phyloP scores from a whole-genome alignment of 257 asterid genomes.

The Lycium ferocissimum region DNA sequence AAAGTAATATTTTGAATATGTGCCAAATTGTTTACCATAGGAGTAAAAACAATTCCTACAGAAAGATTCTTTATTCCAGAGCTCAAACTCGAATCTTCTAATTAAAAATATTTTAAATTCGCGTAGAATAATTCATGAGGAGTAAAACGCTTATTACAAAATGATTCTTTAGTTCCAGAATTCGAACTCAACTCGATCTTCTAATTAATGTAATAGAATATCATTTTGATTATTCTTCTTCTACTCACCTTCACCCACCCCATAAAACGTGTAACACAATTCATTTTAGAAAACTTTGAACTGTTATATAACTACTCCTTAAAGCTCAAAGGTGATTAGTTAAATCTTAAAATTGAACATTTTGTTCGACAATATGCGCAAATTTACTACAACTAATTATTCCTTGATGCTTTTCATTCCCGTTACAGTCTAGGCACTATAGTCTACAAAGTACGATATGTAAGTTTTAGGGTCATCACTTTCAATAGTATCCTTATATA shows the following conservation, averaged over 20 bases:
- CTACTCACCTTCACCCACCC: conserved; percentile 41
- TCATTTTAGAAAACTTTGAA: background rate
- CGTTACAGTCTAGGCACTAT: too few species aligned
- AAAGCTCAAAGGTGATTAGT: background rate
- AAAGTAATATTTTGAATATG: too few species aligned
- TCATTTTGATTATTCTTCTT: conserved; percentile 42
- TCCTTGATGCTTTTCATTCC: too few species aligned
- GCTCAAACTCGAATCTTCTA: background rate
- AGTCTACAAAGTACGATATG: too few species aligned
- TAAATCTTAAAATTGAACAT: background rate
- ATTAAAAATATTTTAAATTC: background rate
- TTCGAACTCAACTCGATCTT: too few species aligned
- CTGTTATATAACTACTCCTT: background rate
- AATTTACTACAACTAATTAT: too few species aligned
- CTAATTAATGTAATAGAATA: background rate
- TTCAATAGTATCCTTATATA: too few species aligned
- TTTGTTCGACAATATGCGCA: background rate
- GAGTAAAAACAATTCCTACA: too few species aligned
- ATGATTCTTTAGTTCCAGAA: background rate
- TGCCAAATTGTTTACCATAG: too few species aligned
- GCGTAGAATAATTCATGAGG: background rate
- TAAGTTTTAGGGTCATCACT: too few species aligned
- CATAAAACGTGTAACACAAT: conserved; percentile 27
- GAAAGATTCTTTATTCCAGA: too few species aligned
- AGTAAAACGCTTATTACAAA: background rate